These are phyloP conservation scores for Termitomyces sp. DNA, from an alignment of 768 basidiomycete species.

Conservation along the genomic window DNA sequence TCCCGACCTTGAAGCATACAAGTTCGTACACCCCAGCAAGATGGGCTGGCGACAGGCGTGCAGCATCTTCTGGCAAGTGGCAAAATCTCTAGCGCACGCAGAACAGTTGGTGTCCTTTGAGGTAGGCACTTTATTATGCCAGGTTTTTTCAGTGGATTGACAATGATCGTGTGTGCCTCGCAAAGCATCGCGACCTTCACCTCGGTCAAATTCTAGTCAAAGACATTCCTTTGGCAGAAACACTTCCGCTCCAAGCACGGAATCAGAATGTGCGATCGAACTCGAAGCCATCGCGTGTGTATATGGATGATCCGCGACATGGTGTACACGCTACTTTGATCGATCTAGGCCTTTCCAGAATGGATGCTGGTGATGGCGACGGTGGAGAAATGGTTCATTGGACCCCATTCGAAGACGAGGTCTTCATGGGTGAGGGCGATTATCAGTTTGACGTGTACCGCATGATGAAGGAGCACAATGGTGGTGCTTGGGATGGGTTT, in stretches of 20 bases:
- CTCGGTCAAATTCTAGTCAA: constrained; percentile 94
- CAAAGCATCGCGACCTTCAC: constrained; percentile 96
- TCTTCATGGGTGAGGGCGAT: constrained; percentile 91
- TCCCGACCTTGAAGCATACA: constrained; percentile 82
- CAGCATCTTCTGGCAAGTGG: constrained; percentile 88
- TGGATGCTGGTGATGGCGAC: constrained; percentile 50
- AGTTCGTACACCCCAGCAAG: constrained; percentile 51
- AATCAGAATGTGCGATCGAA: constrained; percentile 26
- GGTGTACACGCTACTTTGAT: constrained; percentile 84
- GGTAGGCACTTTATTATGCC: constrained; percentile 39
- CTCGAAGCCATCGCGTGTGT: constrained; percentile 19
- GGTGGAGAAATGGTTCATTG: constrained; percentile 51
- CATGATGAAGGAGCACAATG: constrained; percentile 65
- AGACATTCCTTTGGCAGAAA: constrained; percentile 27
- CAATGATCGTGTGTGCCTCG: not conserved
- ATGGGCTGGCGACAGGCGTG: constrained; percentile 82
- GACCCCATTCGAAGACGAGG: constrained; percentile 81
- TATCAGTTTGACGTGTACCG: constrained; percentile 96
- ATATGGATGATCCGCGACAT: constrained; percentile 61
- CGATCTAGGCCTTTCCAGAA: constrained; percentile 89
- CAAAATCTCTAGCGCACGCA: constrained; percentile 68
- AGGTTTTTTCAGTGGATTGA: not conserved
- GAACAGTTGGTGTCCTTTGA: constrained; percentile 83
- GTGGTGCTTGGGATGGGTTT: constrained; percentile 67
- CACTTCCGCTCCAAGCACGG: constrained; percentile 26